Evolutionary conservation across 805 yeast species (phyloP).

Genomic region (Ogataea salicorniae): DNA sequence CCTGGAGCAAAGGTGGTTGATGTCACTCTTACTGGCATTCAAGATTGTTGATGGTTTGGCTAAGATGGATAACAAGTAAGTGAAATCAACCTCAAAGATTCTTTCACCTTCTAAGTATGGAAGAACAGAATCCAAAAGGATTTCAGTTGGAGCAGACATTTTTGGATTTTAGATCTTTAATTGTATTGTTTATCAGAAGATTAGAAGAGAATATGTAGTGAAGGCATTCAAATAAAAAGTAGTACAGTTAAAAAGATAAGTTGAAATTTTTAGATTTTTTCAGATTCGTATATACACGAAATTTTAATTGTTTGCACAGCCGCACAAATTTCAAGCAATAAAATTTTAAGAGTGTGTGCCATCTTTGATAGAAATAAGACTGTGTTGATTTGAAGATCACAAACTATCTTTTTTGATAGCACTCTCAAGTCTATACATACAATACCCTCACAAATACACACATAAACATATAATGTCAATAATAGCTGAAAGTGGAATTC

Average conservation of each 20-base stretch:
- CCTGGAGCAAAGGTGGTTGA: conserved; percentile 45
- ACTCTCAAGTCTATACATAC: neutral
- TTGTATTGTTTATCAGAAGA: neutral
- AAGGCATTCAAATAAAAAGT: too few relatives aligned
- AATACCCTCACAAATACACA: neutral
- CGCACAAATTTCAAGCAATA: too few relatives aligned
- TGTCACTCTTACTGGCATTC: conserved; percentile 43
- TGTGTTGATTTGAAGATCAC: too few relatives aligned
- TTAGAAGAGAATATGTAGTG: neutral
- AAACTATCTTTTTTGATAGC: too few relatives aligned
- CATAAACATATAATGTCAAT: conserved; percentile 4
- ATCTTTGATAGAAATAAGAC: too few relatives aligned
- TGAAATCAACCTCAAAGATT: conserved; percentile 19
- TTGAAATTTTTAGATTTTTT: too few relatives aligned
- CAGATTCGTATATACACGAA: too few relatives aligned
- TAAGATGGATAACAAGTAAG: conserved; percentile 19
- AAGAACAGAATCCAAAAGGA: conserved; percentile 19
- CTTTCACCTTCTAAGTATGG: conserved; percentile 24
- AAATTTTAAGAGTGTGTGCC: too few relatives aligned
- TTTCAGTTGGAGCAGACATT: neutral
- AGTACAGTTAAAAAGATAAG: too few relatives aligned
- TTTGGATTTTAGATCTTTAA: neutral
- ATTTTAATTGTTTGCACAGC: too few relatives aligned
- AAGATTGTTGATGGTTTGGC: conserved; percentile 29
- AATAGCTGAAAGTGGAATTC: conserved; percentile 16